These are phyloP conservation scores for Fonsecaea pugnacius DNA, from an alignment of 2,329 filamentous ascomycete species.

Conservation along the genomic window DNA sequence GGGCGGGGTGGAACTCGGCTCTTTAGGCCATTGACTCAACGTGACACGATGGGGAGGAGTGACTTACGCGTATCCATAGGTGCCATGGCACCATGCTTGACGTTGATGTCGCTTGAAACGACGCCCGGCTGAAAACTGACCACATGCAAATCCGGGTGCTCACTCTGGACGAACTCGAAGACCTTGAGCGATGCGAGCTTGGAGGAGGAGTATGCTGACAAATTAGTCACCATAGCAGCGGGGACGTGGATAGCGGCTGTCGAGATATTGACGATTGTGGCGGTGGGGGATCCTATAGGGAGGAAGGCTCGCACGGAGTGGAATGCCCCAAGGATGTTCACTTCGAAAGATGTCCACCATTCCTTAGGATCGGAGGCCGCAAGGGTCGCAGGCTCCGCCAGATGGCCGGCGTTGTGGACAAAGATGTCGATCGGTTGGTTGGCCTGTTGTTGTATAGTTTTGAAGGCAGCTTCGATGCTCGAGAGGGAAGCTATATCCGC, in stretches of 20 bases:
- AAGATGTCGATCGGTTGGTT: conserved; percentile 19
- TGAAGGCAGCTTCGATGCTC: conserved; percentile 13
- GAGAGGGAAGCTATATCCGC: conserved; percentile 37
- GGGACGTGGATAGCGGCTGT: conserved; percentile 16
- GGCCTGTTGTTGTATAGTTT: conserved; percentile 3
- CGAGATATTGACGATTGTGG: conserved; percentile 22
- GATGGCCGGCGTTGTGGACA: conserved; percentile 24
- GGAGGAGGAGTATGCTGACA: conserved; percentile 45
- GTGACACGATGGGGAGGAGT: not conserved
- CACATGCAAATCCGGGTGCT: conserved; percentile 48
- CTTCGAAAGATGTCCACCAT: conserved; percentile 23
- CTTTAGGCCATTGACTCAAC: not conserved
- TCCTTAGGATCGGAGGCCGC: conserved; percentile 12
- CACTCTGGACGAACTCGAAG: conserved; percentile 48
- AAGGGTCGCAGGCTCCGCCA: conserved; percentile 11
- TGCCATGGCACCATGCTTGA: conserved; percentile 7
- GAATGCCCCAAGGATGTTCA: conserved; percentile 21
- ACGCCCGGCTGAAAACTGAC: conserved; percentile 52
- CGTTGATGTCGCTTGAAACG: conserved; percentile 24
- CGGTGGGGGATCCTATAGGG: conserved; percentile 10
- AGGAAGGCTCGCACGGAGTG: conserved; percentile 26
- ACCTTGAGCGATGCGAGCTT: conserved; percentile 50
- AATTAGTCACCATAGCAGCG: conserved; percentile 2
- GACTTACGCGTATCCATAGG: conserved; percentile 12
- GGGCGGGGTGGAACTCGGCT: not conserved